A percentile compares a stretch with the other conserved stretches of the same genome.
Conservation (phyloP, 179 eudicot species). For the Beta lomatogona region DNA sequence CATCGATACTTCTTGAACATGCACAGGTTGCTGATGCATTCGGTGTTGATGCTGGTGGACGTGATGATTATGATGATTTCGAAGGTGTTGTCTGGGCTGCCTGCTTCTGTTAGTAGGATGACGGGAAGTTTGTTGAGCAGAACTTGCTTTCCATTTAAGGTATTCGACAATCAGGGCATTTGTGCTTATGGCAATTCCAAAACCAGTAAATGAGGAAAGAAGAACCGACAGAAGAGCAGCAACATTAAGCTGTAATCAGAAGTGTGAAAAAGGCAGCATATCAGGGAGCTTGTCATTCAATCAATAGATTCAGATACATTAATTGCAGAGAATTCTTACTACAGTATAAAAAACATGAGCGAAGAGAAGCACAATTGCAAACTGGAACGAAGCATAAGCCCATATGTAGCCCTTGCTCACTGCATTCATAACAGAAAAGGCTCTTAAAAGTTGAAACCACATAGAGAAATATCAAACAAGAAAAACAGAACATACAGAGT, state of each 20-base stretch:
- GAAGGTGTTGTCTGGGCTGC: constrained; percentile 29
- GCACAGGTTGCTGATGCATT: constrained; percentile 29
- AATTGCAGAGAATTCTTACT: constrained; percentile 23
- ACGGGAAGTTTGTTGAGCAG: constrained; percentile 25
- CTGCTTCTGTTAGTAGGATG: constrained; percentile 19
- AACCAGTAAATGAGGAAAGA: constrained; percentile 41
- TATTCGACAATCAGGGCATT: constrained; percentile 38
- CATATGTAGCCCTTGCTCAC: constrained; percentile 40
- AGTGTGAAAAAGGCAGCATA: not conserved
- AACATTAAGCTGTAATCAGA: constrained; percentile 38
- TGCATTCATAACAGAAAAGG: constrained; percentile 16
- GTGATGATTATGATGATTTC: constrained; percentile 26
- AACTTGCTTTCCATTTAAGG: constrained; percentile 39
- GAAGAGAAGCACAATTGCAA: constrained; percentile 39
- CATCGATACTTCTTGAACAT: constrained; percentile 21
- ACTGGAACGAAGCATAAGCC: constrained; percentile 47
- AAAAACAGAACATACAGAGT: no score
- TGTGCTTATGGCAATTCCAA: constrained; percentile 43
- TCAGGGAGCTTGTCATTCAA: constrained; percentile 2
- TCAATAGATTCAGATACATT: not conserved
- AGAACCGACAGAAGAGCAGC: constrained; percentile 37
- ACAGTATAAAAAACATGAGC: constrained; percentile 40
- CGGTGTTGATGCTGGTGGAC: constrained; percentile 18
- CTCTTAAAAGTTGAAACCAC: not conserved
- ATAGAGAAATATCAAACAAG: not conserved